A percentile compares a stretch with the other conserved stretches of the same genome.
Evolutionary conservation across 306 rosid genomes (phyloP).

Genomic region (Cucurbita maxima): DNA sequence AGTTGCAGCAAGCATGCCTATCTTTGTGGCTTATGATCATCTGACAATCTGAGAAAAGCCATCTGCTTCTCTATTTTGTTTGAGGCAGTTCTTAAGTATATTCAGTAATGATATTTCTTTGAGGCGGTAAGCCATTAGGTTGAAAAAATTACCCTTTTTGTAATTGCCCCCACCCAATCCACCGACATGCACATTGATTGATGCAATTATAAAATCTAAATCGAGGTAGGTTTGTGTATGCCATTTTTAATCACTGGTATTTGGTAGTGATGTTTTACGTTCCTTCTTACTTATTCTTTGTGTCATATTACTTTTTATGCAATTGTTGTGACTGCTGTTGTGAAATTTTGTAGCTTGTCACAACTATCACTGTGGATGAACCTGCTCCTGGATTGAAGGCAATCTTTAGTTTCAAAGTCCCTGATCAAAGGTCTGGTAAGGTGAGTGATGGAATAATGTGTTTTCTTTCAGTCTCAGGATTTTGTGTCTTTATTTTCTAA

Average conservation of each 20-base stretch:
- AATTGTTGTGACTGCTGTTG: not conserved
- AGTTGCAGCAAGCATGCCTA: not conserved
- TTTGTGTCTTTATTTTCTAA: not conserved
- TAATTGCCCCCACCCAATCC: not conserved
- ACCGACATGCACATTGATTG: not conserved
- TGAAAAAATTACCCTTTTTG: no score
- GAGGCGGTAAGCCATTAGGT: not conserved
- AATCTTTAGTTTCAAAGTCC: conserved; percentile 57
- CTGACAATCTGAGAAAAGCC: not conserved
- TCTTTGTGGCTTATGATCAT: not conserved
- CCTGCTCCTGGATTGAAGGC: conserved; percentile 75
- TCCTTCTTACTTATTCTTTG: not conserved
- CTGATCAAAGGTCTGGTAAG: conserved; percentile 92
- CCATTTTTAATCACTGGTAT: not conserved
- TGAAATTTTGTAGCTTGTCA: conserved; percentile 30
- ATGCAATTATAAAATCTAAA: not conserved
- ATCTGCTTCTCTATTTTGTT: not conserved
- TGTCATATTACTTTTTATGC: not conserved
- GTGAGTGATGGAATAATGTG: conserved; percentile 21
- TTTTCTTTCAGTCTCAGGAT: not conserved
- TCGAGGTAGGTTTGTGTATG: not conserved
- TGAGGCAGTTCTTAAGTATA: not conserved
- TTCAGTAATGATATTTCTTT: not conserved
- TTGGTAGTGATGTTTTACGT: not conserved
- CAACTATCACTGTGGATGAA: conserved; percentile 61